These are phyloP conservation scores for Immersiporthe knoxdaviesiana DNA, from an alignment of 2,329 filamentous ascomycete species.

Conservation along the genomic window DNA sequence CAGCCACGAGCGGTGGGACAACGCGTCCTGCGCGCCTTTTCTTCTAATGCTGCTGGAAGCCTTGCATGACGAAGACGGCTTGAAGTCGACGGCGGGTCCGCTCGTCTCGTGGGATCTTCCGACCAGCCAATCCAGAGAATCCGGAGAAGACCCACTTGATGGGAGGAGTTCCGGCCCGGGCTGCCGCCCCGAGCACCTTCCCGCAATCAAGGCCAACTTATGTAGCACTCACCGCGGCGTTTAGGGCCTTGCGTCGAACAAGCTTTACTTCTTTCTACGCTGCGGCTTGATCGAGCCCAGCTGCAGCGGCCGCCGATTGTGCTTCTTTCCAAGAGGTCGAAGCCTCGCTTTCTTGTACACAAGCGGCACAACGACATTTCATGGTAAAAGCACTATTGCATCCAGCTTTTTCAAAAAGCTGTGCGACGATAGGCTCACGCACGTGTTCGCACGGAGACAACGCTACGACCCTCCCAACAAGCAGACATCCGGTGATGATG, in stretches of 20 bases:
- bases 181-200: conserved; percentile 11
- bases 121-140: conserved; percentile 11
- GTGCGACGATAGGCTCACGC: neutral
- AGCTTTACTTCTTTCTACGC: neutral
- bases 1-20: neutral
- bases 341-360: neutral
- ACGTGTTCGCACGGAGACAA: neutral
- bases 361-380: neutral
- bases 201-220: neutral
- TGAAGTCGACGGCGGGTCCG: conserved; percentile 14
- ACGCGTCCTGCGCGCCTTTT: conserved; percentile 5
- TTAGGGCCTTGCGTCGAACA: neutral
- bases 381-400: neutral
- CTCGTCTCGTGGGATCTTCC: conserved; percentile 6
- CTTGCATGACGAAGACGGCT: neutral
- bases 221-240: too few relatives aligned
- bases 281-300: neutral
- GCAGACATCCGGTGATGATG: neutral
- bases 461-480: neutral
- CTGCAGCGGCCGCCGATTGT: neutral
- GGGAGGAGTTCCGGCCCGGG: conserved; percentile 22
- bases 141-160: conserved; percentile 12
- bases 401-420: neutral
- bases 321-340: neutral
- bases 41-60: neutral